Evolutionary conservation across 257 asterid species (phyloP).

Genomic region (Lycium ferocissimum): DNA sequence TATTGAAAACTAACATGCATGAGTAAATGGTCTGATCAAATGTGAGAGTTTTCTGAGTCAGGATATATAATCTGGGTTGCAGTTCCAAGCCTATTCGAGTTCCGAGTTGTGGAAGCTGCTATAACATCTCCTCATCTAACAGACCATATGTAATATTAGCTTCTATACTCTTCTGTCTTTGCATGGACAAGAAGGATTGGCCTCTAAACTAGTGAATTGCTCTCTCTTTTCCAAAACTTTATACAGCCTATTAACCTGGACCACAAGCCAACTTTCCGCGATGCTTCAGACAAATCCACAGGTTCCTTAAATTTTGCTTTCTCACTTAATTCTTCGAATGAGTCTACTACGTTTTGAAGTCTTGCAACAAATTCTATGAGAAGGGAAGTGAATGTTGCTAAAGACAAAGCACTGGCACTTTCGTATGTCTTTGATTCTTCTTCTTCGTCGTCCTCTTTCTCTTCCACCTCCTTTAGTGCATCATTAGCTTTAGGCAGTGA

Average conservation of each 20-base stretch:
- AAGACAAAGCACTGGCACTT: slow-evolving; percentile 78
- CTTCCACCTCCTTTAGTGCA: slow-evolving; percentile 28
- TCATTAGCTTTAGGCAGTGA: slow-evolving; percentile 38
- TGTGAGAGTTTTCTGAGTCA: background rate
- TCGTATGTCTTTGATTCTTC: slow-evolving; percentile 63
- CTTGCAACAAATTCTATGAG: slow-evolving; percentile 80
- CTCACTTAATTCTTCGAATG: slow-evolving; percentile 69
- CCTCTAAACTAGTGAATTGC: slow-evolving; percentile 19
- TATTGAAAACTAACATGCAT: background rate
- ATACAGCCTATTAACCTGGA: slow-evolving; percentile 44
- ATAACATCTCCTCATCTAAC: background rate
- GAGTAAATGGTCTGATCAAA: background rate
- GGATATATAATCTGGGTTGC: slow-evolving; percentile 3
- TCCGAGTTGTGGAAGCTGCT: slow-evolving; percentile 4
- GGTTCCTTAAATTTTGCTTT: slow-evolving; percentile 68
- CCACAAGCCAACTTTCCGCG: slow-evolving; percentile 44
- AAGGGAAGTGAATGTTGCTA: slow-evolving; percentile 78
- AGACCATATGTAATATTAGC: background rate
- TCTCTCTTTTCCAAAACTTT: slow-evolving; percentile 35
- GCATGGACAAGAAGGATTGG: slow-evolving; percentile 6
- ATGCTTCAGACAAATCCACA: slow-evolving; percentile 32
- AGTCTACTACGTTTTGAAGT: slow-evolving; percentile 75
- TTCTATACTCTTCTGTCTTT: background rate
- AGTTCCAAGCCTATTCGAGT: background rate
- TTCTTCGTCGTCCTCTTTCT: slow-evolving; percentile 38